Conservation (phyloP, 1,284 basidiomycete genomes). For the Cutaneotrichosporon sp. region DNA sequence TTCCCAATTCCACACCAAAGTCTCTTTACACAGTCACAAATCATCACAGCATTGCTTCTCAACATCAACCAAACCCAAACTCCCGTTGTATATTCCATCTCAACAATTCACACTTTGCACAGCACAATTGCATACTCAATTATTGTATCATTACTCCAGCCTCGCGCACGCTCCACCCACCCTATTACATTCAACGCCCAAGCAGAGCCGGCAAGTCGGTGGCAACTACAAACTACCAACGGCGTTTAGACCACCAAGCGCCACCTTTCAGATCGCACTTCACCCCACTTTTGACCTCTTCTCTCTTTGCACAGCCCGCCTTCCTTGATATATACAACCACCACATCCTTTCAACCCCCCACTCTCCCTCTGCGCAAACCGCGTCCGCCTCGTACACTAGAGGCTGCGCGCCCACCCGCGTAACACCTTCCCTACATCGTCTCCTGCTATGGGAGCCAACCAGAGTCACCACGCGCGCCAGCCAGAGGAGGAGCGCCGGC, state of each 20-base stretch:
- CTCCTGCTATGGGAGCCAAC: slow-evolving; percentile 31
- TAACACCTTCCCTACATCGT: not conserved
- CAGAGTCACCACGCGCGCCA: slow-evolving; percentile 30
- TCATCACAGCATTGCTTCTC: not conserved
- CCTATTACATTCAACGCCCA: not conserved
- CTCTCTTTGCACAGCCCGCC: not conserved
- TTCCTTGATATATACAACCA: not conserved
- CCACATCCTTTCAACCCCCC: not conserved
- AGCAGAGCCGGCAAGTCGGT: not conserved
- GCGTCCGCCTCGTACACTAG: not conserved
- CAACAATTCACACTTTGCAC: not conserved
- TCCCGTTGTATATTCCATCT: not conserved
- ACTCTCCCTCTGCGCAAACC: not conserved
- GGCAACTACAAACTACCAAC: not conserved
- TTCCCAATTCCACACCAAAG: too few relatives aligned
- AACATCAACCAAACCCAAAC: not conserved
- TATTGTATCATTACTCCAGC: not conserved
- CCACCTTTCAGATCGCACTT: not conserved
- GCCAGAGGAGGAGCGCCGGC: slow-evolving; percentile 4
- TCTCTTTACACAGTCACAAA: too few relatives aligned
- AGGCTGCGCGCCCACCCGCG: not conserved
- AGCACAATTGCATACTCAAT: not conserved
- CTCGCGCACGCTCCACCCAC: not conserved
- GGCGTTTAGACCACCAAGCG: not conserved
- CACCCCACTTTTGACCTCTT: not conserved